These are phyloP conservation scores for Mycena vitilis DNA, from an alignment of 768 basidiomycete genomes.

Conservation along the genomic window DNA sequence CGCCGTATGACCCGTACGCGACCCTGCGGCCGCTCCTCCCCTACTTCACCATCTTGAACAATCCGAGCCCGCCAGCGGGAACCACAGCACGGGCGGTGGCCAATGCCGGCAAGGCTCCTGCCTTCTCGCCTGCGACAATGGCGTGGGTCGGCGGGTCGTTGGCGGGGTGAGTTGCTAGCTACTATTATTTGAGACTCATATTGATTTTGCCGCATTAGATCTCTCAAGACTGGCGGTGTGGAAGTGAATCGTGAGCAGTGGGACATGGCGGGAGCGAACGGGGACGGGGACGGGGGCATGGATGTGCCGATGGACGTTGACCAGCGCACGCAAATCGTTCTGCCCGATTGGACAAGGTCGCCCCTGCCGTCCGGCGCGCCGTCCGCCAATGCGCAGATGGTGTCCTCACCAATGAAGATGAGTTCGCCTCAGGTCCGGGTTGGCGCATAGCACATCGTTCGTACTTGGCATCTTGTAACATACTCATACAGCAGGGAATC, in stretches of 20 bases:
- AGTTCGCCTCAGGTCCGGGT: slow-evolving; percentile 37
- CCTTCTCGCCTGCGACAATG: slow-evolving; percentile 83
- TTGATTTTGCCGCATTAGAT: slow-evolving; percentile 53
- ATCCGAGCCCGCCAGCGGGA: slow-evolving; percentile 72
- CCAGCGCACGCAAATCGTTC: slow-evolving; percentile 50
- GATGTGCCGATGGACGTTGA: slow-evolving; percentile 50
- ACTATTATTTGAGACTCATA: neutral
- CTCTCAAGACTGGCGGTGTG: slow-evolving; percentile 87
- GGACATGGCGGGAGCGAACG: slow-evolving; percentile 75
- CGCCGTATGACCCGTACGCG: slow-evolving; percentile 80
- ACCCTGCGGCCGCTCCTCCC: slow-evolving; percentile 76
- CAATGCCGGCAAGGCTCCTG: slow-evolving; percentile 87
- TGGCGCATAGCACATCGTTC: slow-evolving; percentile 32
- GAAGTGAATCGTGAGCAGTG: slow-evolving; percentile 88
- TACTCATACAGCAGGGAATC: slow-evolving; percentile 20
- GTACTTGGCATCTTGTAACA: no score
- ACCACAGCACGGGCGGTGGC: slow-evolving; percentile 62
- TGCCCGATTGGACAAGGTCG: slow-evolving; percentile 87
- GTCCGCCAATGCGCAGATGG: slow-evolving; percentile 43
- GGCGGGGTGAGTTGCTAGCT: slow-evolving; percentile 75
- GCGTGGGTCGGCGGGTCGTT: slow-evolving; percentile 95
- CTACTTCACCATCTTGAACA: slow-evolving; percentile 87
- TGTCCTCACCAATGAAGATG: slow-evolving; percentile 14
- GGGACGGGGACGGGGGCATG: slow-evolving; percentile 56
- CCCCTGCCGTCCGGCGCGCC: slow-evolving; percentile 75